Percentiles rank a stretch among this genome's conserved stretches.
Evolutionary conservation across 208 protist species (phyloP).

Genomic region (Acanthamoeba quina): DNA sequence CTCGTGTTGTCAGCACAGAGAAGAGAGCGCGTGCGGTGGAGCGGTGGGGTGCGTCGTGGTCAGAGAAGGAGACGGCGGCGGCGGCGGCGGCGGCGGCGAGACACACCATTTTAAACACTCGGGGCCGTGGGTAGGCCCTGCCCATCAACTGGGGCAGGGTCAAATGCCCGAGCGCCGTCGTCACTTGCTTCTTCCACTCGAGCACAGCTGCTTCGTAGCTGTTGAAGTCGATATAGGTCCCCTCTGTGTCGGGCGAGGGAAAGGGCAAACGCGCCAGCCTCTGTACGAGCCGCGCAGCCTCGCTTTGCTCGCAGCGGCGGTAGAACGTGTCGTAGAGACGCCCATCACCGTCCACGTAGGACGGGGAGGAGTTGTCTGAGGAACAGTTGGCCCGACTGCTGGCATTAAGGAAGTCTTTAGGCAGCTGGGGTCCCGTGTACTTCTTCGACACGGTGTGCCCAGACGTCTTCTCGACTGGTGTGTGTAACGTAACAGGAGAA

Average conservation of each 20-base stretch:
- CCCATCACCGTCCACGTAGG: not conserved
- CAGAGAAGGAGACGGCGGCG: too few species aligned
- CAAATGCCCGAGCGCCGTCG: not conserved
- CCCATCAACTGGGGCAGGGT: not conserved
- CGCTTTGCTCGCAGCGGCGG: not conserved
- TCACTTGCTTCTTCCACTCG: slow-evolving; percentile 27
- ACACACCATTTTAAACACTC: not conserved
- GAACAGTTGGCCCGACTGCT: not conserved
- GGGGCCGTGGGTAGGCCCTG: not conserved
- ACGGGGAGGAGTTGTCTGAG: not conserved
- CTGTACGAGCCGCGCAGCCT: not conserved
- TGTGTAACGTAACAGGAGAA: not conserved
- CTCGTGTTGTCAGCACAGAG: too few species aligned
- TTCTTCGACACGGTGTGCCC: not conserved
- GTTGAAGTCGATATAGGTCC: not conserved
- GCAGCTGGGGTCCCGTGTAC: not conserved
- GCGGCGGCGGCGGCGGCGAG: too few species aligned
- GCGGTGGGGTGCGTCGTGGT: too few species aligned
- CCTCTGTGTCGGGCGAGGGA: not conserved
- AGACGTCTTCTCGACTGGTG: not conserved
- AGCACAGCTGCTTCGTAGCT: not conserved
- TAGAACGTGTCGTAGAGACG: not conserved
- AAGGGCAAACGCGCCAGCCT: not conserved
- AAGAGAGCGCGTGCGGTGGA: not conserved
- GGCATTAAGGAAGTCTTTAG: not conserved